Evolutionary conservation across 495 filamentous ascomycete species (phyloP).

Genomic region (Cercophora samala): DNA sequence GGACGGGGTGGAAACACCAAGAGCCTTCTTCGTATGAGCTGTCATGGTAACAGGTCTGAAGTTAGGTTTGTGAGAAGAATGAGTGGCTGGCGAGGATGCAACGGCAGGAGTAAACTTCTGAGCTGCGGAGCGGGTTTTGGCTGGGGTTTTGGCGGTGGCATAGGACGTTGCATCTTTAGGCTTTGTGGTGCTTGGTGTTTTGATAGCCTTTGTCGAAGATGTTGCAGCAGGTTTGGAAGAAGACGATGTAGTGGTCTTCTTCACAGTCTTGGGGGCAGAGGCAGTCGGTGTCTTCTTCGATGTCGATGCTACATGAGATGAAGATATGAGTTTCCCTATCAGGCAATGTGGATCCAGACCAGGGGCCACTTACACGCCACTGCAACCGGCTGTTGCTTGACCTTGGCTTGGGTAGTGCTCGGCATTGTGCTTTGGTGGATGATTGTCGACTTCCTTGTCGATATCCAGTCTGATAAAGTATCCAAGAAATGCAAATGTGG

Average conservation of each 20-base stretch:
- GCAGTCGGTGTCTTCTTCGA: neutral
- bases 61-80: constrained; percentile 13
- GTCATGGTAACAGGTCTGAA: constrained; percentile 21
- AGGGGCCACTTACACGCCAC: neutral
- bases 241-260: neutral
- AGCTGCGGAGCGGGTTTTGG: constrained; percentile 5
- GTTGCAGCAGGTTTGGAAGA: neutral
- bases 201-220: constrained; percentile 8
- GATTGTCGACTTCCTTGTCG: neutral
- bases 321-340: neutral
- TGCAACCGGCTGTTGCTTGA: neutral
- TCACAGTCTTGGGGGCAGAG: neutral
- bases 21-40: constrained; percentile 25
- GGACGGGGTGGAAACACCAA: constrained; percentile 10
- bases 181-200: constrained; percentile 1
- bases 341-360: neutral
- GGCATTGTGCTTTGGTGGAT: neutral
- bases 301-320: neutral
- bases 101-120: constrained; percentile 14
- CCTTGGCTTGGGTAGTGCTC: neutral
- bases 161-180: constrained; percentile 4
- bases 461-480: neutral
- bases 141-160: constrained; percentile 15
- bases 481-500: neutral
- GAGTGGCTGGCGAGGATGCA: constrained; percentile 8